Evolutionary conservation across 306 rosid genomes (phyloP).

Genomic region (Pterocarpus macrocarpus): DNA sequence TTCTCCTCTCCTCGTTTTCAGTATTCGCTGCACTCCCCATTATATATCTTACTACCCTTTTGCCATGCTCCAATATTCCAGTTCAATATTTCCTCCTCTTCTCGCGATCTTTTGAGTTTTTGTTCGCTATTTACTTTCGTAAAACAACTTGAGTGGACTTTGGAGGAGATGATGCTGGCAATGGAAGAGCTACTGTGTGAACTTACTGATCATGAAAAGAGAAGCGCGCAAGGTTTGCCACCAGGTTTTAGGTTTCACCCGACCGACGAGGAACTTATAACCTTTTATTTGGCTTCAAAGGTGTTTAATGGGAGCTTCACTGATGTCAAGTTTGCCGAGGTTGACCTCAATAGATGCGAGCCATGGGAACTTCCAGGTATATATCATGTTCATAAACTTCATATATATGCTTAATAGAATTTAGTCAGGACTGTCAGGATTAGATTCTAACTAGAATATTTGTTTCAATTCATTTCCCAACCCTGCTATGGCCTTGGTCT

Average conservation of each 20-base stretch:
- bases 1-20: slow-evolving; percentile 24
- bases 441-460: too few species aligned
- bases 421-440: too few species aligned
- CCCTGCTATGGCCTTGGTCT: background rate
- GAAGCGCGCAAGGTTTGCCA: slow-evolving; percentile 72
- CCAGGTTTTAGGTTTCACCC: slow-evolving; percentile 93
- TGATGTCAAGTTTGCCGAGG: slow-evolving; percentile 66
- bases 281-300: slow-evolving; percentile 74
- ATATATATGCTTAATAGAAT: too few species aligned
- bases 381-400: too few species aligned
- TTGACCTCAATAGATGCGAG: slow-evolving; percentile 81
- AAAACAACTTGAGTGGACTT: background rate
- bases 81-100: background rate
- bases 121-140: background rate
- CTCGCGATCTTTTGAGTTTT: background rate
- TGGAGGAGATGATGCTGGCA: slow-evolving; percentile 43
- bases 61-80: background rate
- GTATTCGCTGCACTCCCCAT: background rate
- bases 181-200: slow-evolving; percentile 69
- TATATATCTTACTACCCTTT: slow-evolving; percentile 20
- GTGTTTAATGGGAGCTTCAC: slow-evolving; percentile 54
- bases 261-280: slow-evolving; percentile 82
- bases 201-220: slow-evolving; percentile 58
- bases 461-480: too few species aligned
- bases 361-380: slow-evolving; percentile 92